Conservation (phyloP, 805 yeast genomes). For the Candida peoriensis region DNA sequence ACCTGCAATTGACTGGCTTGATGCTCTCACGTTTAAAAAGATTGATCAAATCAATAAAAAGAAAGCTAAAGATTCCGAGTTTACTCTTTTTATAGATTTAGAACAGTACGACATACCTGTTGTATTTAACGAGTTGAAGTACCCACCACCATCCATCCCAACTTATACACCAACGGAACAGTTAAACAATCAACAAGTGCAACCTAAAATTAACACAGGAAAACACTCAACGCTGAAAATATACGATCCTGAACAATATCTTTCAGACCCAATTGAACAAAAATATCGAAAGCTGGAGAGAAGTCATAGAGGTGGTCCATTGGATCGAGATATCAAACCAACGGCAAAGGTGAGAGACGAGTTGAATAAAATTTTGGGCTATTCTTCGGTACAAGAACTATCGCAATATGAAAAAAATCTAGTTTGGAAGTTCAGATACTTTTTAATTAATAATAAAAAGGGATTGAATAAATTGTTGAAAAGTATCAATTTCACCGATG, state of each 20-base stretch:
- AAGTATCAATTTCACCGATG: conserved; percentile 85
- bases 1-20: conserved; percentile 66
- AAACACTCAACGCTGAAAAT: conserved; percentile 34
- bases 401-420: conserved; percentile 79
- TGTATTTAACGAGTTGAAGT: conserved; percentile 57
- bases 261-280: conserved; percentile 79
- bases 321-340: conserved; percentile 86
- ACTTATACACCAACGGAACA: conserved; percentile 43
- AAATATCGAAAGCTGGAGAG: conserved; percentile 84
- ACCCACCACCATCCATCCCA: conserved; percentile 30
- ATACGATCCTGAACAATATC: conserved; percentile 65
- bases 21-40: conserved; percentile 53
- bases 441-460: conserved; percentile 59
- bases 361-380: conserved; percentile 58
- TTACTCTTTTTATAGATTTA: conserved; percentile 45
- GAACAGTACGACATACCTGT: conserved; percentile 69
- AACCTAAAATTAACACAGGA: conserved; percentile 27
- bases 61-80: conserved; percentile 27
- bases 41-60: conserved; percentile 29
- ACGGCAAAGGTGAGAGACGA: conserved; percentile 77
- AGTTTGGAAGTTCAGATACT: conserved; percentile 89
- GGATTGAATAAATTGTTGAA: conserved; percentile 79
- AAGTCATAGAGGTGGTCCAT: conserved; percentile 66
- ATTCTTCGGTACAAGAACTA: conserved; percentile 80
- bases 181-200: conserved; percentile 13